Base-by-base conservation (phyloP, 805 yeast genomes). In the Huiozyma naganishii region DNA sequence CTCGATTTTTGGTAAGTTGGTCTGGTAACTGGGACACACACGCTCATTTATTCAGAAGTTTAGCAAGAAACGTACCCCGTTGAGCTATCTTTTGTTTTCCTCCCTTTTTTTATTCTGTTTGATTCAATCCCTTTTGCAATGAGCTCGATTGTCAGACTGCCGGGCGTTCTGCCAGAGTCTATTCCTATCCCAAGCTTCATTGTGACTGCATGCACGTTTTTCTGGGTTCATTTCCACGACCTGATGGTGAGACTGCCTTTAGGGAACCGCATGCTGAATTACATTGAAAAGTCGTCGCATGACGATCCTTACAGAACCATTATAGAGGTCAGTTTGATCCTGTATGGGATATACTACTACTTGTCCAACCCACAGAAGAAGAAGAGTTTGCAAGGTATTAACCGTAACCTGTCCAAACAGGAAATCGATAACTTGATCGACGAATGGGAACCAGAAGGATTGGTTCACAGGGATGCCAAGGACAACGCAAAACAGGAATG, bases 391-490 rank as follows among this genome's bases (percentile, higher is more conserved):
- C 85, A 83, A 66, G 72, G 79, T 37, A 83, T 82, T 50, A 73
- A 76, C 49, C 82, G 87, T 44, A 72, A 72, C 49, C 68, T 84
- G 44, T 65, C 78, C 2, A 58, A 65, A 12, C 64, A 61, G 43
- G 98, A 90, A 56, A 71, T 87, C 32, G 90, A 89, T 53, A 90
- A 83, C 39, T 72, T 92, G 45, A 76, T 86, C 42, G 82, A 78
- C 7, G 97, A 89, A 46, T 92, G 98, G 98, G 75, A 74, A 48
- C 97, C 98, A 0, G 92, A 80, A 55, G 85, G 95, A 0, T 62
- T 92, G 37, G 87, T 83, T 5, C 71, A 73, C 29, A 72, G 74
- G 1, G 59, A 83, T 3, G 23, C 33, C 2, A 44, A 51, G 23
- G 68, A 63, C 1, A 17, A 27, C 17, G 87, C 80, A 57, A 39